A percentile compares a stretch with the other conserved stretches of the same genome.
These are phyloP conservation scores for Termitomyces sp. DNA, from an alignment of 768 basidiomycete genomes.

Conservation along the genomic window DNA sequence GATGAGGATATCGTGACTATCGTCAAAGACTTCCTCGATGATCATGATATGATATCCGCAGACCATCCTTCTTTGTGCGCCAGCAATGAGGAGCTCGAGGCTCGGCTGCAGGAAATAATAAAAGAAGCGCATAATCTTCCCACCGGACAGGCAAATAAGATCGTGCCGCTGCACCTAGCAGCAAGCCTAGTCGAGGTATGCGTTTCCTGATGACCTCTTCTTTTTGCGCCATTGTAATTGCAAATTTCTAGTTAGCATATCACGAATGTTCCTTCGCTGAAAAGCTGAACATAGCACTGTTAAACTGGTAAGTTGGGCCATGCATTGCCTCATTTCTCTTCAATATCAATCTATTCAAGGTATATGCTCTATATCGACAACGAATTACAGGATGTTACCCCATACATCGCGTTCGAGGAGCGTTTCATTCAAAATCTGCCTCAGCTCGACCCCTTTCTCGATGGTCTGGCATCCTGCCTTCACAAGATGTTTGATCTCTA, in stretches of 20 bases:
- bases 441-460: constrained; percentile 15
- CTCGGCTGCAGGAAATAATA: constrained; percentile 6
- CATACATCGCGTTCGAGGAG: constrained; percentile 11
- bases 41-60: not conserved
- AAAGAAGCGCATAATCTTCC: not conserved
- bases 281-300: constrained; percentile 12
- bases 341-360: constrained; percentile 2
- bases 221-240: not conserved
- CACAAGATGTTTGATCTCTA: constrained; percentile 11
- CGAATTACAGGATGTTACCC: not conserved
- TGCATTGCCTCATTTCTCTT: too few relatives aligned
- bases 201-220: too few relatives aligned
- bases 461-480: constrained; percentile 10
- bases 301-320: constrained; percentile 14
- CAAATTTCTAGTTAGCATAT: constrained; percentile 10
- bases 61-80: not conserved
- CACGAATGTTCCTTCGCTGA: constrained; percentile 10
- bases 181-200: constrained; percentile 11
- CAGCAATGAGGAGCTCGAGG: constrained; percentile 8
- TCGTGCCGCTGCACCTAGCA: not conserved
- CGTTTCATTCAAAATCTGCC: constrained; percentile 12
- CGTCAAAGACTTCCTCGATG: not conserved
- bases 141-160: not conserved
- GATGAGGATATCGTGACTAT: not conserved
- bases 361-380: constrained; percentile 9